Base-by-base conservation (phyloP, 2,329 filamentous ascomycete genomes). In the Blastomyces emzantsi region DNA sequence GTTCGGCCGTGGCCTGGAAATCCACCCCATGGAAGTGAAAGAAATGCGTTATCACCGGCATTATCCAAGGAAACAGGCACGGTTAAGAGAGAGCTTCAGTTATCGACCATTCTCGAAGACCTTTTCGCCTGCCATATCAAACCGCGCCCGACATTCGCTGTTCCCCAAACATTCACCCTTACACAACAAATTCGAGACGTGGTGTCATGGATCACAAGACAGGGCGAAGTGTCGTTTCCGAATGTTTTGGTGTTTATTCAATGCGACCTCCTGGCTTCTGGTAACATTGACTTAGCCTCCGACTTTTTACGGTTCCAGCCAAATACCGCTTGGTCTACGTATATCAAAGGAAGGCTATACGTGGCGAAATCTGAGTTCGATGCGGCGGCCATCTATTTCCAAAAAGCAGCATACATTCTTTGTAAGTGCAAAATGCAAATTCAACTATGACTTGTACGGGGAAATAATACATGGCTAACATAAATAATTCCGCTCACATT, bases 291-390 rank as follows among this genome's bases (percentile, higher is more conserved):
- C 8, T 75, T 87, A 36, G 86, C 86, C 9, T 77, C 78, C 64
- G 82, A 87, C 64, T 89, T 88, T 82, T 67, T 92, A 82, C 80
- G 87, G 78, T 79, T 89, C 81, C 68, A 87, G 62, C 78, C 82
- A 8, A 78, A 78, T 56, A 82, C 80, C 1, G 77, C 81, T 39
- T 88, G 85, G 86, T 79, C 83, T 17, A 82, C 79, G 6, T 99
- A 99, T 72, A 83, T 97, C 4, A 90, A 92, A 74, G 94, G 90
- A 2, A 87, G 94, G 39, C 82, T 96, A 59, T 83, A 85, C 67
- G 79, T 97, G 43, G 85, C 87, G 5, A 83, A 88, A 66, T 88
- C 87, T 62, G 88, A 96, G 71, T 87, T 87, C 72, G 83, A 85
- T 64, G 81, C 85, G 49, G 93, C 94, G 62, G 85, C 90, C 36